Base-by-base conservation (phyloP, 352 stramenopile species). In the Globisporangium irregulare region DNA sequence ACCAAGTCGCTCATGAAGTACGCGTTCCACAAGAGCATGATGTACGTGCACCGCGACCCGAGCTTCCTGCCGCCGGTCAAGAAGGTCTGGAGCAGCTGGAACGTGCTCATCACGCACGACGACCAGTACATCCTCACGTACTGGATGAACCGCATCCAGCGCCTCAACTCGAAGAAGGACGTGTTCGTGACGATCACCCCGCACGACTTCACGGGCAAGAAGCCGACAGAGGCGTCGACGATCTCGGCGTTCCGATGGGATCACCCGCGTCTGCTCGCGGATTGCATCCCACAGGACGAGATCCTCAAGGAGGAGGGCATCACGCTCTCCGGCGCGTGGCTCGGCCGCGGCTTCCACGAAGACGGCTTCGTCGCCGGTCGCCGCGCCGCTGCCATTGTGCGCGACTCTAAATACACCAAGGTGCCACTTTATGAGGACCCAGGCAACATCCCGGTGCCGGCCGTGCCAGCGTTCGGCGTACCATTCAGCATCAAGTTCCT, bases 61-160 rank as follows among this genome's bases (percentile, higher is more conserved):
- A 73, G 70, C 68, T 91, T 95, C 74, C 66, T 95, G 62, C 82
- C 86, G 56, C 77, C 76, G 9, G 84, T 86, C 59, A 87, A 90
- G 72, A 92, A 89, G 68, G 79, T 90, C 51, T 95, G 87, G 87
- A 90, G 79, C 74, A 85, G 72, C 63, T 95, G 87, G 87, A 95
- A 95, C 70, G 87, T 95, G 63, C 79, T 89, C 67, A 95, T 95
- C 72, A 93, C 85, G 41, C 74, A 88, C 59, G 78, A 89, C 70
- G 86, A 95, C 34, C 75, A 92, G 79, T 95, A 95, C 77, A 80
- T 95, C 46, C 59, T 95, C 25, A 95, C 87, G 59, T 95, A 95
- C 80, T 95, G 87, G 87, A 95, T 95, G 83, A 94, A 95, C 77
- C 86, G 87, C 64, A 94, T 95, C 68, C 87, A 95, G 75, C 82